These are phyloP conservation scores for Phytophthora parvispora DNA, from an alignment of 352 stramenopile species.

Conservation along the genomic window DNA sequence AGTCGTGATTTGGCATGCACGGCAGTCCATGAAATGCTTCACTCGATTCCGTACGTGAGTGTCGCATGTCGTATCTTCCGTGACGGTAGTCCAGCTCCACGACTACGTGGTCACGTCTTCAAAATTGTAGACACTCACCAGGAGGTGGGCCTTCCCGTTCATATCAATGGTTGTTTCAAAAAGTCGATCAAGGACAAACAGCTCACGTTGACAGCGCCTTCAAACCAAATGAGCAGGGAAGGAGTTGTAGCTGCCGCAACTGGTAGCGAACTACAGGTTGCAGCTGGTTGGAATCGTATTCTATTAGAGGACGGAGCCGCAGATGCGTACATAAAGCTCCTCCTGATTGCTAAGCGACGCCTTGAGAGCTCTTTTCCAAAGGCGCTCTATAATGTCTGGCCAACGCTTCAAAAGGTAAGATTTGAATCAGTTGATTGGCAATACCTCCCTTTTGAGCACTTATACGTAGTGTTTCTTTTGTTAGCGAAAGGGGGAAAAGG, in stretches of 20 bases:
- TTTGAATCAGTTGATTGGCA: not conserved
- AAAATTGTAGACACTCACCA: slow-evolving; percentile 65
- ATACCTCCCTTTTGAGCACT: not conserved
- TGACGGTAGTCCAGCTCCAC: slow-evolving; percentile 45
- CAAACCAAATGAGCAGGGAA: slow-evolving; percentile 18
- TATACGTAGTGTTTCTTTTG: slow-evolving; percentile 1
- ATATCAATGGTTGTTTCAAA: slow-evolving; percentile 87
- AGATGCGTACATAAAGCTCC: slow-evolving; percentile 73
- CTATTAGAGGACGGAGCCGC: slow-evolving; percentile 74
- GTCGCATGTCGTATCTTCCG: slow-evolving; percentile 72
- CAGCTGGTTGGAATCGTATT: slow-evolving; percentile 76
- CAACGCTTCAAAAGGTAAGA: slow-evolving; percentile 49
- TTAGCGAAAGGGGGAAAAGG: slow-evolving; percentile 25
- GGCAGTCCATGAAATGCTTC: slow-evolving; percentile 67
- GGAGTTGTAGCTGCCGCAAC: slow-evolving; percentile 18
- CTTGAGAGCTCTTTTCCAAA: slow-evolving; percentile 50
- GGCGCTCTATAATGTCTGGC: slow-evolving; percentile 77
- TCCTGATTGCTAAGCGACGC: slow-evolving; percentile 60
- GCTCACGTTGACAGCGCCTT: slow-evolving; percentile 31
- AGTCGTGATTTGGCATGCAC: slow-evolving; percentile 74
- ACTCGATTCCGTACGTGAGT: slow-evolving; percentile 74
- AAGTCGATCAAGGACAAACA: slow-evolving; percentile 61
- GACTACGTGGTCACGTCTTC: slow-evolving; percentile 69
- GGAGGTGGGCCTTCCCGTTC: slow-evolving; percentile 63
- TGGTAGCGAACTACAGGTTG: slow-evolving; percentile 66